A percentile compares a stretch with the other conserved stretches of the same genome.
These are phyloP conservation scores for Viola odorata DNA, from an alignment of 345 rosid genomes.

Conservation along the genomic window DNA sequence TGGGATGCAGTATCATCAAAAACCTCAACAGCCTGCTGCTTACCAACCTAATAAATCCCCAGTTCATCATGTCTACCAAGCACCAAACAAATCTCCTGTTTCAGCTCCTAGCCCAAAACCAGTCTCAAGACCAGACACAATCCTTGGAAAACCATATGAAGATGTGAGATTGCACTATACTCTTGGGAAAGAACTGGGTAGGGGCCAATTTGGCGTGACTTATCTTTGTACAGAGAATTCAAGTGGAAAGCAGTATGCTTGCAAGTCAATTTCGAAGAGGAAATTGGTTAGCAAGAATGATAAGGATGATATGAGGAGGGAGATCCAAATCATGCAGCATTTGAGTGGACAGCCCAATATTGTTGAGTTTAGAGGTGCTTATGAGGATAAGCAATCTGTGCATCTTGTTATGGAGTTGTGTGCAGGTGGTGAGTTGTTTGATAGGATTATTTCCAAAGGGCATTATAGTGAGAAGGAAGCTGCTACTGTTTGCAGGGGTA, in stretches of 20 bases:
- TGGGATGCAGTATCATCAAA: slow-evolving; percentile 24
- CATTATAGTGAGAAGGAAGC: slow-evolving; percentile 31
- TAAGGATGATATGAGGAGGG: slow-evolving; percentile 32
- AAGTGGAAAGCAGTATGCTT: slow-evolving; percentile 20
- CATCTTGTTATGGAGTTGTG: slow-evolving; percentile 30
- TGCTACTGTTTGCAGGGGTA: slow-evolving; percentile 24
- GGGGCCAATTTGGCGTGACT: slow-evolving; percentile 32
- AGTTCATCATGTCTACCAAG: slow-evolving; percentile 18
- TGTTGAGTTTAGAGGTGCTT: slow-evolving; percentile 31
- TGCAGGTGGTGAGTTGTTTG: slow-evolving; percentile 26
- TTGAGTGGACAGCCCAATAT: slow-evolving; percentile 27
- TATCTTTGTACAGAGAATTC: slow-evolving; percentile 23
- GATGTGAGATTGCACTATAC: slow-evolving; percentile 19
- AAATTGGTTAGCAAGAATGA: slow-evolving; percentile 23
- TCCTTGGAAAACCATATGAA: slow-evolving; percentile 22
- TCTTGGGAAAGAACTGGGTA: slow-evolving; percentile 23
- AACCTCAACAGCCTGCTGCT: slow-evolving; percentile 28
- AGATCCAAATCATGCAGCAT: slow-evolving; percentile 30
- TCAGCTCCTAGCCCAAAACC: slow-evolving; percentile 34
- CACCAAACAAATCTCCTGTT: slow-evolving; percentile 29
- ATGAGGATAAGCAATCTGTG: slow-evolving; percentile 27
- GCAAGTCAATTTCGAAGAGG: slow-evolving; percentile 29
- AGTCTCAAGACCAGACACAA: slow-evolving; percentile 25
- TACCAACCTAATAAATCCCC: slow-evolving; percentile 18
- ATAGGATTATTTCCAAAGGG: slow-evolving; percentile 23